Conservation (phyloP, 1,139 yeast species). For the Casaregolazyma lundiana region DNA sequence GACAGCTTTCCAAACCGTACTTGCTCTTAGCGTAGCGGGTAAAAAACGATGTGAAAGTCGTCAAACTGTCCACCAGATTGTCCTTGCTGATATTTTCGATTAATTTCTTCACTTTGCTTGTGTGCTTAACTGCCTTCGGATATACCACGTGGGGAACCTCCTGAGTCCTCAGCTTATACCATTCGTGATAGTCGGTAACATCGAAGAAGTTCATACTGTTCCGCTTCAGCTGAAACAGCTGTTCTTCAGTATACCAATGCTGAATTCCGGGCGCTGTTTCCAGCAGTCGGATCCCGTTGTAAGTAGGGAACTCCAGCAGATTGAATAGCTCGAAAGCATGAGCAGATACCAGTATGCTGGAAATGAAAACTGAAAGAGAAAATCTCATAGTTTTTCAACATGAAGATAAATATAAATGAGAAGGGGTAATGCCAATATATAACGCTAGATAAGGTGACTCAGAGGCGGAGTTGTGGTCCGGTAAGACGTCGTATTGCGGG, state of each 20-base stretch:
- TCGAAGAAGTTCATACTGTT: slow-evolving; percentile 62
- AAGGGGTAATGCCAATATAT: too few species aligned
- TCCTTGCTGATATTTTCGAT: slow-evolving; percentile 42
- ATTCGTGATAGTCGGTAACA: slow-evolving; percentile 47
- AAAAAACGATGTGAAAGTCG: slow-evolving; percentile 62
- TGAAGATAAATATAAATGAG: too few species aligned
- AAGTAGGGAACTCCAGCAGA: neutral
- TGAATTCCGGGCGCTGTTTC: slow-evolving; percentile 34
- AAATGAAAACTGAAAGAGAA: too few species aligned
- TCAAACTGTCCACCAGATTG: slow-evolving; percentile 50
- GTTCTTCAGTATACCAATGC: slow-evolving; percentile 48
- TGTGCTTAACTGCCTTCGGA: slow-evolving; percentile 45
- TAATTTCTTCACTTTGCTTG: slow-evolving; percentile 41
- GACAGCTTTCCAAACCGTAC: slow-evolving; percentile 65
- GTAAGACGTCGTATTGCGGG: too few species aligned
- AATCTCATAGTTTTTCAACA: too few species aligned
- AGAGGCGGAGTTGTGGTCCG: too few species aligned
- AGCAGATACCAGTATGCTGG: neutral
- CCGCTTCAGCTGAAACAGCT: slow-evolving; percentile 52
- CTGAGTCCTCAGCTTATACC: slow-evolving; percentile 17
- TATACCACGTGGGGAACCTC: slow-evolving; percentile 30
- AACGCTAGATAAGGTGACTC: too few species aligned
- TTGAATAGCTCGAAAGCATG: slow-evolving; percentile 3
- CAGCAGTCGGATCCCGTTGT: slow-evolving; percentile 24
- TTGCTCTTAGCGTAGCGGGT: slow-evolving; percentile 79